Percentiles rank a stretch among this genome's conserved stretches.
Evolutionary conservation across 208 protist genomes (phyloP).

Genomic region (Leptomonas seymouri): DNA sequence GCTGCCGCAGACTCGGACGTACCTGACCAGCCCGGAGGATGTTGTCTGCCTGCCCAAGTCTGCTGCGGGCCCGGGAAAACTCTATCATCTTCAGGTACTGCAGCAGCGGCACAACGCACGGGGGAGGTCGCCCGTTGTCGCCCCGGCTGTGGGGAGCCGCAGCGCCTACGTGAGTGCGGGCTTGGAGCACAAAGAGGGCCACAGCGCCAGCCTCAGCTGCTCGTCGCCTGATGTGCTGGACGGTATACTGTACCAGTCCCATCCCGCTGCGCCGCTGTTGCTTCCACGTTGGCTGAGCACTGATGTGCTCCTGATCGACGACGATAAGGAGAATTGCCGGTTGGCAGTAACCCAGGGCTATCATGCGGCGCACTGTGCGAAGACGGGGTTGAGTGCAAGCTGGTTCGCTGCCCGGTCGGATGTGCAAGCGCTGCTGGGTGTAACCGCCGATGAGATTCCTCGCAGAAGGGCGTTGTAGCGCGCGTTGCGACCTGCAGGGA

Average conservation of each 20-base stretch:
- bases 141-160: neutral
- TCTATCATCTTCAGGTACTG: slow-evolving; percentile 30
- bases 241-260: neutral
- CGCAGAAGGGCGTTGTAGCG: neutral
- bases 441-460: slow-evolving; percentile 26
- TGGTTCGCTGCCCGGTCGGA: slow-evolving; percentile 28
- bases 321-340: slow-evolving; percentile 40
- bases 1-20: slow-evolving; percentile 33
- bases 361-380: slow-evolving; percentile 33
- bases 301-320: slow-evolving; percentile 46
- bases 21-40: slow-evolving; percentile 30
- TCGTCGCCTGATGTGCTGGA: neutral
- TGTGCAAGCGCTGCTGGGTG: slow-evolving; percentile 35
- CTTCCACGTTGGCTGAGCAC: slow-evolving; percentile 46
- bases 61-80: slow-evolving; percentile 27
- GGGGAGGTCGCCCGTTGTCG: slow-evolving; percentile 2
- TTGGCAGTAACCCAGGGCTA: slow-evolving; percentile 41
- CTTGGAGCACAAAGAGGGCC: neutral
- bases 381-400: slow-evolving; percentile 26
- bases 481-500: no score
- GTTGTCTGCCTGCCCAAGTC: slow-evolving; percentile 40
- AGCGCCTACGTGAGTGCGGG: no score
- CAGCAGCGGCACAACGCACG: slow-evolving; percentile 30
- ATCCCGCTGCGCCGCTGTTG: neutral
- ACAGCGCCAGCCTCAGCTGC: neutral